These are phyloP conservation scores for Trypanosoma congolense DNA, from an alignment of 208 protist species.

Conservation along the genomic window DNA sequence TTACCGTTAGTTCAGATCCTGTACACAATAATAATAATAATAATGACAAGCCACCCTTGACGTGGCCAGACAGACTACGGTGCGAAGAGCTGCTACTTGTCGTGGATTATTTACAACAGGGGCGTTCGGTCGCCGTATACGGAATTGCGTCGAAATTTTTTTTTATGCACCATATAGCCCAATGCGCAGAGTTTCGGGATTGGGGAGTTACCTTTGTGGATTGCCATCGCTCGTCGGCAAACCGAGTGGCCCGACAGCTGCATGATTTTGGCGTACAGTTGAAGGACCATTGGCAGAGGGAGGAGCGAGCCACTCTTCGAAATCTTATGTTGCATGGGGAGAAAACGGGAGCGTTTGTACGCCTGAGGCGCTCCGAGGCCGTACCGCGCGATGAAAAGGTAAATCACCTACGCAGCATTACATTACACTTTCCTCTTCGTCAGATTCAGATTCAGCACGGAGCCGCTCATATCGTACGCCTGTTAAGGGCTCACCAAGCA, in stretches of 20 bases:
- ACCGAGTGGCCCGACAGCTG: constrained; percentile 11
- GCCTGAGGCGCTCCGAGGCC: constrained; percentile 6
- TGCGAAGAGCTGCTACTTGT: constrained; percentile 58
- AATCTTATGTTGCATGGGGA: constrained; percentile 5
- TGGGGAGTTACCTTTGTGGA: constrained; percentile 38
- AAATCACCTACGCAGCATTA: neutral
- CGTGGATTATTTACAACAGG: constrained; percentile 66
- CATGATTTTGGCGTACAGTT: constrained; percentile 13
- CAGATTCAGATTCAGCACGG: neutral
- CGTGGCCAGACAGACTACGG: constrained; percentile 47
- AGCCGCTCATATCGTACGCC: constrained; percentile 18
- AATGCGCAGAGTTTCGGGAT: constrained; percentile 43
- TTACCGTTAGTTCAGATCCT: too few species aligned
- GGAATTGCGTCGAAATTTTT: constrained; percentile 72
- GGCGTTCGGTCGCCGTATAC: constrained; percentile 72
- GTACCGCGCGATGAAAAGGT: constrained; percentile 1
- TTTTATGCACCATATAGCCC: constrained; percentile 69
- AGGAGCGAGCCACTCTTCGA: neutral
- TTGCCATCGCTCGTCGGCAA: constrained; percentile 18
- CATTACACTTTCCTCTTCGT: constrained; percentile 1
- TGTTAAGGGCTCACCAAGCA: neutral
- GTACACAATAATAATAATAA: too few species aligned
- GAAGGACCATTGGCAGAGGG: neutral
- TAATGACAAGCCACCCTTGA: constrained; percentile 7
- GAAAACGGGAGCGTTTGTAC: neutral